Conservation (phyloP, 768 basidiomycete genomes). For the Chalciporus piperatus region DNA sequence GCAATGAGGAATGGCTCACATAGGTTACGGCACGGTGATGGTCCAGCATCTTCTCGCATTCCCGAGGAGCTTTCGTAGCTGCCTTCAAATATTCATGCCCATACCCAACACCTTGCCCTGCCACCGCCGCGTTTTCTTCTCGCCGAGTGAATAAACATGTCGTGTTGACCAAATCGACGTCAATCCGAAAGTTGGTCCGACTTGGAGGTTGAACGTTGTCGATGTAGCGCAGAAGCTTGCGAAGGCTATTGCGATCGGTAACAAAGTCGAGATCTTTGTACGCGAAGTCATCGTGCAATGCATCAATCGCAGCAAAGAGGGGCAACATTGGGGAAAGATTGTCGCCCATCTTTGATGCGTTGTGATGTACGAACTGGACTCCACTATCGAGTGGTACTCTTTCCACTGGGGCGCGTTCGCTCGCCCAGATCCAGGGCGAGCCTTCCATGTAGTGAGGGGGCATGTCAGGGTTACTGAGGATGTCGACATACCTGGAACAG, state of each 20-base stretch:
- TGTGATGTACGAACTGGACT: conserved; percentile 51
- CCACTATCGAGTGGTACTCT: conserved; percentile 55
- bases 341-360: conserved; percentile 43
- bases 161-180: conserved; percentile 57
- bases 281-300: conserved; percentile 25
- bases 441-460: conserved; percentile 37
- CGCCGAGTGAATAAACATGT: conserved; percentile 60
- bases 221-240: conserved; percentile 60
- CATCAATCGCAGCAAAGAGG: conserved; percentile 57
- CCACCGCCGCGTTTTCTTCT: conserved; percentile 38
- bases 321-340: conserved; percentile 45
- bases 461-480: neutral
- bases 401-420: conserved; percentile 46
- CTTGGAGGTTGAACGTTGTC: conserved; percentile 2
- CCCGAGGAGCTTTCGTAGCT: conserved; percentile 44
- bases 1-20: conserved; percentile 37
- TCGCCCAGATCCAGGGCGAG: conserved; percentile 57
- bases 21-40: conserved; percentile 65
- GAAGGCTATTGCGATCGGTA: conserved; percentile 64
- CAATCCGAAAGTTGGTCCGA: conserved; percentile 62
- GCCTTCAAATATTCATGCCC: conserved; percentile 64
- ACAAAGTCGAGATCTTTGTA: conserved; percentile 42
- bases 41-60: conserved; percentile 49
- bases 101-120: conserved; percentile 38
- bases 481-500: conserved; percentile 44